These are phyloP conservation scores for Tubosaeta sp. DNA, from an alignment of 768 basidiomycete species.

Conservation along the genomic window DNA sequence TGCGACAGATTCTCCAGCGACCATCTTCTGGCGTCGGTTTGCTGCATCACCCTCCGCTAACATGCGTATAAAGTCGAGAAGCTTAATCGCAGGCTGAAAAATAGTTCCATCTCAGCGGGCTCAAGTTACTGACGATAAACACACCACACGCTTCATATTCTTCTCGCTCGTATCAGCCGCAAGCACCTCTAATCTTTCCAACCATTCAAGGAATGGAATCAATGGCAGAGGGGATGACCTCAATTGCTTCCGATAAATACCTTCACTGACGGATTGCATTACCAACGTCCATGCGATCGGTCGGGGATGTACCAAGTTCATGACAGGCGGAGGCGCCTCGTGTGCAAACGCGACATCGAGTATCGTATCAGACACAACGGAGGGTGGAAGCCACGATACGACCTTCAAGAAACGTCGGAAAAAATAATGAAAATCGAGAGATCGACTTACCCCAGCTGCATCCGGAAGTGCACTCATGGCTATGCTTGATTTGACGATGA, in stretches of 20 bases:
- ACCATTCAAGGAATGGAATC: constrained; percentile 33
- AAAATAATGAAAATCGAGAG: not conserved
- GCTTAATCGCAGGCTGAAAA: constrained; percentile 32
- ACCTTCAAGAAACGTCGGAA: constrained; percentile 12
- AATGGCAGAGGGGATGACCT: constrained; percentile 22
- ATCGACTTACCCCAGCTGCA: constrained; percentile 24
- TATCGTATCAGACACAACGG: constrained; percentile 24
- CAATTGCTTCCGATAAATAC: constrained; percentile 6
- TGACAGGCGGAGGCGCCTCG: constrained; percentile 12
- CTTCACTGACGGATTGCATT: constrained; percentile 25
- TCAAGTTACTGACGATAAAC: constrained; percentile 3
- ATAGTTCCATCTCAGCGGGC: not conserved
- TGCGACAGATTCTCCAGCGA: not conserved
- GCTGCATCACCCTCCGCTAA: constrained; percentile 17
- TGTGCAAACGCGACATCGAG: constrained; percentile 27
- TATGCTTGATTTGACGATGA: constrained; percentile 34
- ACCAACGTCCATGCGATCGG: constrained; percentile 24
- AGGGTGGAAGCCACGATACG: constrained; percentile 29
- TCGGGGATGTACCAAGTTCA: constrained; percentile 33
- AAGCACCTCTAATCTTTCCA: constrained; percentile 11
- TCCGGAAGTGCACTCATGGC: constrained; percentile 29
- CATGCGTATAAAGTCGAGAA: constrained; percentile 19
- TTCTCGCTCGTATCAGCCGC: constrained; percentile 12
- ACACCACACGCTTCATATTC: constrained; percentile 27
- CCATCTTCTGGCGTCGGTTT: not conserved